phyloP scores from a whole-genome alignment of 768 basidiomycete species.

The Auricularia heimuer region DNA sequence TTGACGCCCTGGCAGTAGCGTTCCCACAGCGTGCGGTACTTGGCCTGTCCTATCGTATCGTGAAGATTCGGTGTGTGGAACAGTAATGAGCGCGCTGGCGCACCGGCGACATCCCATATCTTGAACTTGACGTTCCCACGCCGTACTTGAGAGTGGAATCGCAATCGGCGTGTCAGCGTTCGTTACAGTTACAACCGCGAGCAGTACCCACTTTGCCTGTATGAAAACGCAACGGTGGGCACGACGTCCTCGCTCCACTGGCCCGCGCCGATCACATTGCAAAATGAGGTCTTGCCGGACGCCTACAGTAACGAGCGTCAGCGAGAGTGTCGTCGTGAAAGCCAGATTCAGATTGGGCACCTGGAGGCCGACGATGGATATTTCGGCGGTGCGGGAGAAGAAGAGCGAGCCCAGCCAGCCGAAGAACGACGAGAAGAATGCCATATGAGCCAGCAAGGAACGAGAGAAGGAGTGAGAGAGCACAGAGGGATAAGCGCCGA shows the following conservation, averaged over 20 bases:
- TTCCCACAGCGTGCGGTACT: constrained; percentile 94
- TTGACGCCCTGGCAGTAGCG: constrained; percentile 89
- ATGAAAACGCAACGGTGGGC: constrained; percentile 89
- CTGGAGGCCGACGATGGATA: constrained; percentile 87
- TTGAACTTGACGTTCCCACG: constrained; percentile 88
- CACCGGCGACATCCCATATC: constrained; percentile 93
- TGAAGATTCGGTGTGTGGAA: neutral
- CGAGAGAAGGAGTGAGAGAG: neutral
- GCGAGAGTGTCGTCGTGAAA: neutral
- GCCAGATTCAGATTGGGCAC: constrained; percentile 25
- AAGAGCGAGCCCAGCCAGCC: constrained; percentile 61
- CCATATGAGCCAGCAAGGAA: neutral
- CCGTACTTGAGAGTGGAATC: constrained; percentile 32
- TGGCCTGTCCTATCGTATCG: constrained; percentile 59
- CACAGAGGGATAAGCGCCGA: neutral
- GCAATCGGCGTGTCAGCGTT: neutral
- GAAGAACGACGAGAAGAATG: constrained; percentile 35
- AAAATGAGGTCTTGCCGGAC: constrained; percentile 90
- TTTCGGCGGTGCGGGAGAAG: constrained; percentile 80
- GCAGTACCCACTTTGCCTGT: constrained; percentile 41
- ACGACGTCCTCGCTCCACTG: constrained; percentile 97
- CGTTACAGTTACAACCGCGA: neutral
- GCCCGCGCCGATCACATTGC: constrained; percentile 65
- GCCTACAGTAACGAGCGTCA: constrained; percentile 39
- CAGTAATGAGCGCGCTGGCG: constrained; percentile 13